Evolutionary conservation across 768 basidiomycete genomes (phyloP).

Genomic region (Peribolospora baueri): DNA sequence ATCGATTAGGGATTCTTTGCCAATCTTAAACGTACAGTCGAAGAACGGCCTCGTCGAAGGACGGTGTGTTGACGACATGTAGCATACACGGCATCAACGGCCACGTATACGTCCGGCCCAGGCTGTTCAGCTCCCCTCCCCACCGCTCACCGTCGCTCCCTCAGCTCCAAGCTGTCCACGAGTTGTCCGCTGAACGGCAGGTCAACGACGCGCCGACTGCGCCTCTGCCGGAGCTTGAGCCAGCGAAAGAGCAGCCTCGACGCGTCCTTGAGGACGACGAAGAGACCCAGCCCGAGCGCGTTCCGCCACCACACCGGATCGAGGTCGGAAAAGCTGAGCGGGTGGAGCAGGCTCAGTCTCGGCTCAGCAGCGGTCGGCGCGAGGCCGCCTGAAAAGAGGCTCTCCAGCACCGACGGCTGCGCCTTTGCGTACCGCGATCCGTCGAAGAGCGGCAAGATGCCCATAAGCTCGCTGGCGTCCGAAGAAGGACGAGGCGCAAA

Average conservation of each 20-base stretch:
- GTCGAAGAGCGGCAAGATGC: not conserved
- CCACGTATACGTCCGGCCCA: too few species aligned
- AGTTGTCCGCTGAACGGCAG: too few species aligned
- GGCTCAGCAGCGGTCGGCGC: not conserved
- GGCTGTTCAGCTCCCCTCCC: too few species aligned
- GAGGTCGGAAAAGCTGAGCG: not conserved
- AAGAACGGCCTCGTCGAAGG: too few species aligned
- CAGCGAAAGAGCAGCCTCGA: conserved; percentile 2
- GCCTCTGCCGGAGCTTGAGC: not conserved
- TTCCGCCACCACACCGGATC: conserved; percentile 16
- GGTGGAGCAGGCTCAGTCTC: not conserved
- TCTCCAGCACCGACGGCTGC: not conserved
- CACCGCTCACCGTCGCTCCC: too few species aligned
- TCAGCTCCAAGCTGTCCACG: too few species aligned
- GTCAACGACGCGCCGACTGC: not conserved
- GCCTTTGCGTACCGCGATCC: not conserved
- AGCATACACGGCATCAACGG: too few species aligned
- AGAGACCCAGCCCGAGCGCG: conserved; percentile 11
- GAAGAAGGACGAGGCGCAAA: not conserved
- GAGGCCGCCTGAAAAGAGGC: not conserved
- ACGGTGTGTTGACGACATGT: too few species aligned
- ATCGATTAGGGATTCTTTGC: too few species aligned
- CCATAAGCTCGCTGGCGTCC: not conserved
- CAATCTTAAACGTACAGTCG: too few species aligned
- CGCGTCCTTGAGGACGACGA: conserved; percentile 9